A percentile compares a stretch with the other conserved stretches of the same genome.
Conservation (phyloP, 2,329 filamentous ascomycete species). For the Xylaria sp. region DNA sequence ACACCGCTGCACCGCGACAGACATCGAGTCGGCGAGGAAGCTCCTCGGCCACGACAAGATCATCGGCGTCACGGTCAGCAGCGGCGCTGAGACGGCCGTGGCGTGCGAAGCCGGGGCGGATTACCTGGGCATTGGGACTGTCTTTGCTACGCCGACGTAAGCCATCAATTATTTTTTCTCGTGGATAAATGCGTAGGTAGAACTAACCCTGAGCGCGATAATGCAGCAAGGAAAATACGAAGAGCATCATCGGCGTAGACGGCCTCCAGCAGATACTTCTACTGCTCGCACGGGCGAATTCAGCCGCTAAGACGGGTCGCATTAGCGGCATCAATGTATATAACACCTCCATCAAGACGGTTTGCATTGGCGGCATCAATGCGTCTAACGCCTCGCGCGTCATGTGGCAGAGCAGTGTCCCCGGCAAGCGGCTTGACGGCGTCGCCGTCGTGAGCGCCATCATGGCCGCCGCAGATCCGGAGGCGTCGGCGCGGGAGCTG, state of each 20-base stretch:
- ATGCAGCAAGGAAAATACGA: conserved; percentile 83
- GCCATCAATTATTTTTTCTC: conserved; percentile 39
- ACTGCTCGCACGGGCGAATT: conserved; percentile 62
- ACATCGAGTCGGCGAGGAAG: conserved; percentile 71
- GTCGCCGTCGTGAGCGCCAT: conserved; percentile 92
- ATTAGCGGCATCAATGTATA: conserved; percentile 89
- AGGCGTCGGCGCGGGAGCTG: conserved; percentile 69
- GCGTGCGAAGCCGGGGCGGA: conserved; percentile 83
- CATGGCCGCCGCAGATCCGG: conserved; percentile 75
- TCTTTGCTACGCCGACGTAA: conserved; percentile 85
- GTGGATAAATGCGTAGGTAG: background rate
- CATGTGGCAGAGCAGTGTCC: conserved; percentile 70
- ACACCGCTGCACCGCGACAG: conserved; percentile 49
- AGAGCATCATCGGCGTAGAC: conserved; percentile 78
- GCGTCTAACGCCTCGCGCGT: conserved; percentile 78
- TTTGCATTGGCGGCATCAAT: conserved; percentile 92
- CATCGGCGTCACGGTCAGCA: conserved; percentile 88
- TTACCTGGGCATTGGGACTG: conserved; percentile 90
- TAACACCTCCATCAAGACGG: conserved; percentile 78
- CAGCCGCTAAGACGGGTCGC: conserved; percentile 72
- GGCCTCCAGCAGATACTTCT: conserved; percentile 75
- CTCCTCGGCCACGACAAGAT: conserved; percentile 81
- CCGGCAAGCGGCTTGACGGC: conserved; percentile 75
- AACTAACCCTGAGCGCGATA: background rate
- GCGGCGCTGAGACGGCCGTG: conserved; percentile 73